phyloP scores from a whole-genome alignment of 2,329 filamentous ascomycete genomes.

The Talaromyces sp. region DNA sequence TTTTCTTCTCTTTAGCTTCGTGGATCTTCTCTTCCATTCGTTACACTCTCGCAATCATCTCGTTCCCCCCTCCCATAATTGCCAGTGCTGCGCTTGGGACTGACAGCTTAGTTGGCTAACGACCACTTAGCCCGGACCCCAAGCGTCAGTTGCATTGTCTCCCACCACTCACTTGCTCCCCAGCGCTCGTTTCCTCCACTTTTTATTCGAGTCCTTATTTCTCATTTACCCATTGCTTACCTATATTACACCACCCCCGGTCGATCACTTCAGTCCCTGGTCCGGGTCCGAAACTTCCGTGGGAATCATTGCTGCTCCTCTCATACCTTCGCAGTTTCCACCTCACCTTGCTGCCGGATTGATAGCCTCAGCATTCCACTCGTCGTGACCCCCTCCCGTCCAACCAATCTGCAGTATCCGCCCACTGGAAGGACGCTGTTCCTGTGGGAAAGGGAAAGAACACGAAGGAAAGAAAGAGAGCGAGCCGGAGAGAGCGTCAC shows the following conservation, averaged over 20 bases:
- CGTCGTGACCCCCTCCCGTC: background rate
- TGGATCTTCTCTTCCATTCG: background rate
- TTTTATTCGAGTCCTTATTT: background rate
- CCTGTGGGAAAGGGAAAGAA: background rate
- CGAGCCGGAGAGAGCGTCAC: background rate
- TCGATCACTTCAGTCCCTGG: background rate
- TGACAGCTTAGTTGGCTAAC: background rate
- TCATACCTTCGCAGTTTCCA: background rate
- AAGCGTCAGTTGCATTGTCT: background rate
- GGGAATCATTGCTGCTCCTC: background rate
- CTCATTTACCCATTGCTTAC: background rate
- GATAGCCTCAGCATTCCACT: background rate
- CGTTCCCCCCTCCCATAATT: background rate
- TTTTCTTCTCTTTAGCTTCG: background rate
- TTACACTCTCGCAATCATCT: background rate
- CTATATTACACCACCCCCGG: background rate
- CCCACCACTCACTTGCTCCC: background rate
- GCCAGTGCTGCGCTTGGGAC: background rate
- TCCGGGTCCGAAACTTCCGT: background rate
- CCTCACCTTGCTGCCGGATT: background rate
- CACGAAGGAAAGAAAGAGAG: background rate
- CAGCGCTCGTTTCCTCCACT: background rate
- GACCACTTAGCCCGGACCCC: background rate
- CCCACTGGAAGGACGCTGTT: background rate
- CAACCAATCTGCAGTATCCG: background rate